phyloP scores from a whole-genome alignment of 495 filamentous ascomycete species.

The Delitschia confertaspora region DNA sequence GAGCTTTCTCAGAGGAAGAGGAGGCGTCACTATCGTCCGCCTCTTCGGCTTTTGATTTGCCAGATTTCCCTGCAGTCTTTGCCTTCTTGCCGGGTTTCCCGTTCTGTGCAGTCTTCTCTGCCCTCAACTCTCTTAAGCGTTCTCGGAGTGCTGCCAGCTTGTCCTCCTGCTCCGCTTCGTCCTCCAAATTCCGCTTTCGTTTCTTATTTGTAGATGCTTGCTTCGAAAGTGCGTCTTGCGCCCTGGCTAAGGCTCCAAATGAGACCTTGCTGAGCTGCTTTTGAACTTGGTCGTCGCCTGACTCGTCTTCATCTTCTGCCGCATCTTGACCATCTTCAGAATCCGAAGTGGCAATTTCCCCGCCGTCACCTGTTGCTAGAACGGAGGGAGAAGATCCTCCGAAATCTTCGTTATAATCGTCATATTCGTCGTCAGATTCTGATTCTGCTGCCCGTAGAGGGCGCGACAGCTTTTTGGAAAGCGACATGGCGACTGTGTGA shows the following conservation, averaged over 20 bases:
- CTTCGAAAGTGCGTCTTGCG: slow-evolving; percentile 57
- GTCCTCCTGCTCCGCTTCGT: slow-evolving; percentile 26
- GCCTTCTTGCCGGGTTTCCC: slow-evolving; percentile 10
- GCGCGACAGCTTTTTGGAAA: slow-evolving; percentile 20
- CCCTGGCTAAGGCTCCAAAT: slow-evolving; percentile 81
- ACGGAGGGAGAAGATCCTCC: slow-evolving; percentile 30
- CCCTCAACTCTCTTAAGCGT: slow-evolving; percentile 30
- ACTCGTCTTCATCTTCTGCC: slow-evolving; percentile 33
- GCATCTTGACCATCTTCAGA: slow-evolving; percentile 22
- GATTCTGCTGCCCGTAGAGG: slow-evolving; percentile 22
- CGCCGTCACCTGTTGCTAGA: slow-evolving; percentile 28
- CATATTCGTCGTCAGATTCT: slow-evolving; percentile 24
- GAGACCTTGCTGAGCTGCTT: slow-evolving; percentile 47
- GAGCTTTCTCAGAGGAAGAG: slow-evolving; percentile 20
- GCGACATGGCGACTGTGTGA: slow-evolving; percentile 18
- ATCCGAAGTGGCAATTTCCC: slow-evolving; percentile 13
- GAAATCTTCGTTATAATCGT: slow-evolving; percentile 21
- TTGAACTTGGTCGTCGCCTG: slow-evolving; percentile 33
- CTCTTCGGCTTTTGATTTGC: slow-evolving; percentile 4
- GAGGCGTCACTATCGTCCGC: slow-evolving; percentile 34
- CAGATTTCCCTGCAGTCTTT: slow-evolving; percentile 3
- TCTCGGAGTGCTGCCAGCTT: slow-evolving; percentile 30
- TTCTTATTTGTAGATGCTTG: slow-evolving; percentile 33
- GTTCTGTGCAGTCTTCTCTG: slow-evolving; percentile 14
- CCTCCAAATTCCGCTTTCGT: slow-evolving; percentile 40